These are phyloP conservation scores for Aspergillus biplanus DNA, from an alignment of 495 filamentous ascomycete genomes.

Conservation along the genomic window DNA sequence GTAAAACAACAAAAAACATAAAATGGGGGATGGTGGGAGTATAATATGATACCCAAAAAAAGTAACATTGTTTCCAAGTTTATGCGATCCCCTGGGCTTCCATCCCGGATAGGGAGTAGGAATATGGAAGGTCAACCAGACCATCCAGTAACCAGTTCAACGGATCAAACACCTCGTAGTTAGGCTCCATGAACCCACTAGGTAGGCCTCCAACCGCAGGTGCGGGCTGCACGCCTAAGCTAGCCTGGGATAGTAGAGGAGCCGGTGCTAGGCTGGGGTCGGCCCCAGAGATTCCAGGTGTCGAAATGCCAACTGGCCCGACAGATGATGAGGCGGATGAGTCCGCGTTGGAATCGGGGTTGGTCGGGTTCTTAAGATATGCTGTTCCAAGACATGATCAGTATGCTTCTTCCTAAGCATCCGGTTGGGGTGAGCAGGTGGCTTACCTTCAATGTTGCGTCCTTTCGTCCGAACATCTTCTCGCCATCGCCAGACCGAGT, in stretches of 20 bases:
- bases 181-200: slow-evolving; percentile 64
- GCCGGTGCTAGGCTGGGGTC: slow-evolving; percentile 55
- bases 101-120: slow-evolving; percentile 46
- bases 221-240: slow-evolving; percentile 33
- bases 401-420: not conserved
- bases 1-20: not conserved
- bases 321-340: slow-evolving; percentile 67
- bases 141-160: slow-evolving; percentile 90
- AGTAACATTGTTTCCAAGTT: not conserved
- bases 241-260: slow-evolving; percentile 41
- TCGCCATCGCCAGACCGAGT: slow-evolving; percentile 92
- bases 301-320: slow-evolving; percentile 35
- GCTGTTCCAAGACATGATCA: slow-evolving; percentile 38
- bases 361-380: slow-evolving; percentile 84
- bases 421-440: not conserved
- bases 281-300: slow-evolving; percentile 40
- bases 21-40: not conserved
- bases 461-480: slow-evolving; percentile 82
- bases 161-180: slow-evolving; percentile 86
- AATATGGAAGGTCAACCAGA: slow-evolving; percentile 77
- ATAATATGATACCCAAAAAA: not conserved
- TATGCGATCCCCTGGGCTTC: slow-evolving; percentile 45
- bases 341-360: slow-evolving; percentile 77
- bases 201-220: slow-evolving; percentile 47
- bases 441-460: slow-evolving; percentile 77